Conservation (phyloP, 2,329 filamentous ascomycete genomes). For the Falciphora oryzae region DNA sequence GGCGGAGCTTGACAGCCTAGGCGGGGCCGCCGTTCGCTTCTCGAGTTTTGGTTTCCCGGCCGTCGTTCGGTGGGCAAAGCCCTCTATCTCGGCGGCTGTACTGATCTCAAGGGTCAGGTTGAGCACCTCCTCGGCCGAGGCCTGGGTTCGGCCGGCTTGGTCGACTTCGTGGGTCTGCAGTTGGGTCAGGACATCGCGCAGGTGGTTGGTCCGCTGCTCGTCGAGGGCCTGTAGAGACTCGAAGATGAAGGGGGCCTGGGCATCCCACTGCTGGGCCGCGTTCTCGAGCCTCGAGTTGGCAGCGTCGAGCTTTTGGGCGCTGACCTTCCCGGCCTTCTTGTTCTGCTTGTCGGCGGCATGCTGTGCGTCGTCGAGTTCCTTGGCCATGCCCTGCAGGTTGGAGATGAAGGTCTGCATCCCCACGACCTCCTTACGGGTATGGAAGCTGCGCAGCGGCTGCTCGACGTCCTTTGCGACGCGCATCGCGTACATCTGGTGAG, state of each 20-base stretch:
- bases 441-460: constrained; percentile 71
- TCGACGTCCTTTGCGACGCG: constrained; percentile 89
- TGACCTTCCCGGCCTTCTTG: constrained; percentile 72
- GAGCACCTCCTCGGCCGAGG: constrained; percentile 71
- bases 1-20: constrained; percentile 34
- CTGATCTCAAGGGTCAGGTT: constrained; percentile 80
- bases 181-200: constrained; percentile 87
- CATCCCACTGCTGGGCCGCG: constrained; percentile 83
- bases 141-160: constrained; percentile 68
- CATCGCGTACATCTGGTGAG: constrained; percentile 73
- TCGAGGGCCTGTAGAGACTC: constrained; percentile 88
- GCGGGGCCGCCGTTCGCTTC: constrained; percentile 31
- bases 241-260: constrained; percentile 90
- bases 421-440: constrained; percentile 67
- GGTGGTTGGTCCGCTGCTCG: constrained; percentile 80
- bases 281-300: constrained; percentile 69
- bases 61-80: constrained; percentile 48
- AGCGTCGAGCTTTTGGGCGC: constrained; percentile 68
- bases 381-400: constrained; percentile 75
- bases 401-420: constrained; percentile 75
- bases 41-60: constrained; percentile 39
- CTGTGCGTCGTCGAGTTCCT: constrained; percentile 77
- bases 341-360: constrained; percentile 80
- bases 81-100: constrained; percentile 79
- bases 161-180: constrained; percentile 91